Base-by-base conservation (phyloP, 306 rosid genomes). In the Calophaca sinica region DNA sequence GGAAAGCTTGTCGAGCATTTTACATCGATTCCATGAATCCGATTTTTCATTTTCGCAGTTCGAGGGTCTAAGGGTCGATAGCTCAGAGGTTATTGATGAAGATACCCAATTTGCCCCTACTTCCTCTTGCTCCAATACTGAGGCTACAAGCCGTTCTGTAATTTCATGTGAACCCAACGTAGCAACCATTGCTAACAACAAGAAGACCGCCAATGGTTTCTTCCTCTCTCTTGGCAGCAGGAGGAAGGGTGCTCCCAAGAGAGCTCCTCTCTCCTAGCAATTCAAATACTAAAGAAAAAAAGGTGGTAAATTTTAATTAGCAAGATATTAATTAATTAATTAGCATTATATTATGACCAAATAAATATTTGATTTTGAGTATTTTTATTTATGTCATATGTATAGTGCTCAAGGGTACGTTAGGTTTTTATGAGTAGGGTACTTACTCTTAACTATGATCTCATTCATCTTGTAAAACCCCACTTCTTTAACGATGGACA, bases 191-290 rank as follows among this genome's bases (percentile, higher is more conserved):
- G 49, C 49, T 10, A 84, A 41, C 45, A 41, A 31, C 26, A 41
- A 3, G 67, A 49, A 29, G 62, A 81, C 79, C 80, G 83, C 35
- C 33, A 72, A 11, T 12, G 86, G 63, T 85, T 88, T 67, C 85
- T 88, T 84, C 39, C 85, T 88, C 39, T 83, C 96, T 35, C 86
- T 91, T 28, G 76, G 92, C 60, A 87, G 81, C 80, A 72, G 98
- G 80, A 88, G 98, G 77, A 93, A 93, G 94, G 89, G 98, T 46
- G 97, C 97, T 75, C 98, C 98, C 32, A 97, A 89, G 26, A 86
- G 98, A 73, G 89, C 98, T 73, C 98, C 98, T 38, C 87, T 93
- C 35, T 89, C 97, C 35, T 93, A 86, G 72, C 14, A 62, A 38
- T 62, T 38, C 3, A 58, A 31, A 10, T 55, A 29, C 9, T 31